Percentiles rank a stretch among this genome's conserved stretches.
phyloP scores from a whole-genome alignment of 2,329 filamentous ascomycete genomes.

The Dactylella cylindrospora region DNA sequence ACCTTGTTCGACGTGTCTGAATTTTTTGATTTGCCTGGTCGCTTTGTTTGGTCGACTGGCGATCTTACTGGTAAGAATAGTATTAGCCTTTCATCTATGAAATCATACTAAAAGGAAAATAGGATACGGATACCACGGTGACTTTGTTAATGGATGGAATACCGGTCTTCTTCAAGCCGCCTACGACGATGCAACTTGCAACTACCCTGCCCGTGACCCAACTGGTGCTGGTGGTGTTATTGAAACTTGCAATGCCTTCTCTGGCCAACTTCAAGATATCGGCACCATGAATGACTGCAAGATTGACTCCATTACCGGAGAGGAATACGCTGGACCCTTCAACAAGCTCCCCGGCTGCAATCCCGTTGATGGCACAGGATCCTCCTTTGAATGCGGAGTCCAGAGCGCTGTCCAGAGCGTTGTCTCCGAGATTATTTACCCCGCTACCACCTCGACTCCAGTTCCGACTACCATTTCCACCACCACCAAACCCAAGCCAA shows the following conservation, averaged over 20 bases:
- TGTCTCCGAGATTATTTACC: constrained; percentile 12
- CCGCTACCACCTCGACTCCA: constrained; percentile 6
- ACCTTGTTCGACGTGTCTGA: constrained; percentile 75
- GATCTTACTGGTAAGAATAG: constrained; percentile 72
- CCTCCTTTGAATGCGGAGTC: too few species aligned
- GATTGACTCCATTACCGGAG: constrained; percentile 7
- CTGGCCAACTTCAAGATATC: constrained; percentile 19
- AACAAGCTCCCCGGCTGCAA: constrained; percentile 61
- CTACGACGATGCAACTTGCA: constrained; percentile 48
- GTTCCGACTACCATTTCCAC: constrained; percentile 26
- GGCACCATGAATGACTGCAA: constrained; percentile 25
- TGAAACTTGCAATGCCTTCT: constrained; percentile 12
- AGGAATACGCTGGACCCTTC: constrained; percentile 10
- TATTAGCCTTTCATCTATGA: neutral
- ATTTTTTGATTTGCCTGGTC: constrained; percentile 62
- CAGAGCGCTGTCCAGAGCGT: constrained; percentile 11
- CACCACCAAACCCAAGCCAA: constrained; percentile 11
- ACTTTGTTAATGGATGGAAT: constrained; percentile 59
- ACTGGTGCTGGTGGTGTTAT: constrained; percentile 27
- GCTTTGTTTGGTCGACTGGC: constrained; percentile 76
- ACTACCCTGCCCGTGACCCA: constrained; percentile 6
- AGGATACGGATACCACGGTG: constrained; percentile 60
- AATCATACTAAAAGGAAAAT: neutral
- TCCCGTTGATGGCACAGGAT: constrained; percentile 49
- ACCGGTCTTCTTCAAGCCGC: constrained; percentile 52